Evolutionary conservation across 1,139 yeast genomes (phyloP), one percentile per base, ranked within the genome.

Genomic region (Scheffersomyces titani): DNA sequence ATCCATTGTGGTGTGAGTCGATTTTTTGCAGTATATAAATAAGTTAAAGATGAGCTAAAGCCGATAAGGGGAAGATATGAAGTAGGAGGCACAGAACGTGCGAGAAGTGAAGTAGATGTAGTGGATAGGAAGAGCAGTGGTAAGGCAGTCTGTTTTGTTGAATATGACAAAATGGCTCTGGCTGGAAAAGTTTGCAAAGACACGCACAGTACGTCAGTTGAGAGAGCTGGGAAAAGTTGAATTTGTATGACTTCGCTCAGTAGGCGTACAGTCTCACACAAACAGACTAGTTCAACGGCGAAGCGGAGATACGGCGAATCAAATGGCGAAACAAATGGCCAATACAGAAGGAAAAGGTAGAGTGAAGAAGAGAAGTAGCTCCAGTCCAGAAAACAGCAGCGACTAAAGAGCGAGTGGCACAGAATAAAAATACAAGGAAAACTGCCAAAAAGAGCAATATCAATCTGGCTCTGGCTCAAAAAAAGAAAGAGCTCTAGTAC

Each of bases 1-100:
- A 22, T 46, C 49, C 49, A 46, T 46, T 46, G 19, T 46, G 24
- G 22, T 20, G 40, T 11, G 16, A 16, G 64, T 52, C 21, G 58
- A 54, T 52, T 54, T 55, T 55, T 57, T 11, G 40, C 40, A 9
- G 40, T 3, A 30, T 16, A 3, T 30, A 30, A 30, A 30, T 30
- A 30, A 30, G 40, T 16, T 30, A 30, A 11, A 30, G 40, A 13
- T 30, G 16, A 11, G 40, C 40, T 30, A 16, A 30, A 30, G 40
- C 40, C 9, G 2, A 30, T 16, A 30, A 30, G 40, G 11, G 6
- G 16, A 11, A 11, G 40, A 30, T 9, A 6, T 24, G 9, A 24
- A 24, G 30, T 11, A 6, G 30, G 7, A 24, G 6, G 30, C 9
- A 24, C 2, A 11, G 40, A 16, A 11, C 16, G 40, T 24, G 30